Percentiles rank a stretch among this genome's conserved stretches.
Conservation (phyloP, 2,329 filamentous ascomycete species). For the Calonectria pseudoturangicola region DNA sequence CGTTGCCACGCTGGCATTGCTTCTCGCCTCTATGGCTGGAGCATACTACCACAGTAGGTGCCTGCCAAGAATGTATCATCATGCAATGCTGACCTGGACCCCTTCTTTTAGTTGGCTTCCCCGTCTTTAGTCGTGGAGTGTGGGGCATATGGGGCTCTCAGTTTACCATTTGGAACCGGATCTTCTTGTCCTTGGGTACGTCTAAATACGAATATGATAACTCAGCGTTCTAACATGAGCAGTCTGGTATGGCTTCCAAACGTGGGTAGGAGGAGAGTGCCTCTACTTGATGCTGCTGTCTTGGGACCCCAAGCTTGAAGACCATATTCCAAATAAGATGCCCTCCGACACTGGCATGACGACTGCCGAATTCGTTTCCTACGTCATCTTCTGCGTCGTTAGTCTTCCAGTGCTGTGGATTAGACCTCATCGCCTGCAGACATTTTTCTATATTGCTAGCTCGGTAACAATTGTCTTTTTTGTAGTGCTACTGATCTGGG, state of each 20-base stretch:
- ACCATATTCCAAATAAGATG: conserved; percentile 65
- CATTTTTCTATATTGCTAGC: conserved; percentile 64
- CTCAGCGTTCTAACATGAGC: background rate
- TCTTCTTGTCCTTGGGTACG: conserved; percentile 64
- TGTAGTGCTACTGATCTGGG: conserved; percentile 65
- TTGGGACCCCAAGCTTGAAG: conserved; percentile 65
- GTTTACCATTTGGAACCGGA: conserved; percentile 65
- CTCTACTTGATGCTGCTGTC: conserved; percentile 67
- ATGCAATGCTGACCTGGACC: conserved; percentile 7
- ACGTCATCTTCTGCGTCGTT: conserved; percentile 66
- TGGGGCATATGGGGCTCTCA: conserved; percentile 66
- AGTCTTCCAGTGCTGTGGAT: conserved; percentile 67
- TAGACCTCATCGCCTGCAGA: conserved; percentile 64
- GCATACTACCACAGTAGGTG: conserved; percentile 63
- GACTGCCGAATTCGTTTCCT: conserved; percentile 65
- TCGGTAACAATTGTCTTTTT: conserved; percentile 64
- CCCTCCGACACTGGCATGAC: conserved; percentile 65
- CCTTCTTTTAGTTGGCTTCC: conserved; percentile 58
- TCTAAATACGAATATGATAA: background rate
- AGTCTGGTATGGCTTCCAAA: conserved; percentile 63
- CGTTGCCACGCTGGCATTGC: conserved; percentile 62
- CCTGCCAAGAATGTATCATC: background rate
- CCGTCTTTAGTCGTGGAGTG: conserved; percentile 61
- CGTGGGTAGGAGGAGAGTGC: conserved; percentile 68
- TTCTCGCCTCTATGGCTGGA: conserved; percentile 66